Conservation (phyloP, 2,329 filamentous ascomycete genomes). For the Claviceps digitariae region DNA sequence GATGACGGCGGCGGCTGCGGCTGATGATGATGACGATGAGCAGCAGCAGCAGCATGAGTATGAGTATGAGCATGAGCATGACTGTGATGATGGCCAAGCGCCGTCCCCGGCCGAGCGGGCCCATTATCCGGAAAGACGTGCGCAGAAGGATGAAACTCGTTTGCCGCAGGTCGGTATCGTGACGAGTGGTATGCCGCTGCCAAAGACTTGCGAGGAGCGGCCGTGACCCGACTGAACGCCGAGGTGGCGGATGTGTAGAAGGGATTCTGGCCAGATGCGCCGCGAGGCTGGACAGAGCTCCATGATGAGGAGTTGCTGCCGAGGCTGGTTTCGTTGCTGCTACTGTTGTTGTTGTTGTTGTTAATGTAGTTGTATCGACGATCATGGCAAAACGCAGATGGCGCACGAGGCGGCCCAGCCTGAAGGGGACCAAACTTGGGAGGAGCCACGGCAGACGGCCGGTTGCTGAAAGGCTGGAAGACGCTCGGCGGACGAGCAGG, state of each 20-base stretch:
- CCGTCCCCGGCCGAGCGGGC: slow-evolving; percentile 8
- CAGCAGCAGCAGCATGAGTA: background rate
- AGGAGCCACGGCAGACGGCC: slow-evolving; percentile 11
- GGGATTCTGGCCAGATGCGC: background rate
- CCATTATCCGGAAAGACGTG: background rate
- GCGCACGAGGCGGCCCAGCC: slow-evolving; percentile 15
- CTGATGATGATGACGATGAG: background rate
- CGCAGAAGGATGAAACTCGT: slow-evolving; percentile 17
- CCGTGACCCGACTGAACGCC: slow-evolving; percentile 4
- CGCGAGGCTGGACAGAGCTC: slow-evolving; percentile 10
- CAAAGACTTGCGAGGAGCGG: background rate
- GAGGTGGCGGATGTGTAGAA: slow-evolving; percentile 4
- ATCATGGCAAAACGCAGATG: slow-evolving; percentile 14
- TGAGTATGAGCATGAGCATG: too few species aligned
- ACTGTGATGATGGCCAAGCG: slow-evolving; percentile 10
- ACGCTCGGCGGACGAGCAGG: slow-evolving; percentile 12
- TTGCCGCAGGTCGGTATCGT: slow-evolving; percentile 19
- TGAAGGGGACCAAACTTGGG: slow-evolving; percentile 19
- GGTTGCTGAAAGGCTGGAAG: slow-evolving; percentile 12
- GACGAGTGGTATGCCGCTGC: slow-evolving; percentile 2
- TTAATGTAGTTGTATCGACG: slow-evolving; percentile 7
- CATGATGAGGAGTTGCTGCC: slow-evolving; percentile 8
- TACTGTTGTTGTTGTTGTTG: background rate
- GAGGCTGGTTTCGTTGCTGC: background rate
- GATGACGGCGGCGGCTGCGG: background rate